These are phyloP conservation scores for Thelonectria olida DNA, from an alignment of 2,329 filamentous ascomycete species.

Conservation along the genomic window DNA sequence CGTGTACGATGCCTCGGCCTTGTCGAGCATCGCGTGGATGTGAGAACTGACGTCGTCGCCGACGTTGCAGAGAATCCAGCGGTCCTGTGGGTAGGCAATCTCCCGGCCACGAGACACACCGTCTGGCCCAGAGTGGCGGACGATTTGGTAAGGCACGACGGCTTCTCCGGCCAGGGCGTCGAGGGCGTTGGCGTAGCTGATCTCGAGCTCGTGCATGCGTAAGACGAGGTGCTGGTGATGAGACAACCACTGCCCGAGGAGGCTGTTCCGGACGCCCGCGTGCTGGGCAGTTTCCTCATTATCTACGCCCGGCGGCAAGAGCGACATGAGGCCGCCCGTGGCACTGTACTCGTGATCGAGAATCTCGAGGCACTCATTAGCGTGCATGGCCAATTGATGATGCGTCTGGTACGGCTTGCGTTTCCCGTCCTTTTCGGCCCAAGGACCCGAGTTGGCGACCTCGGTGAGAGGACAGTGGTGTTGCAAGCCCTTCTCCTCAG, in stretches of 20 bases:
- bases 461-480: constrained; percentile 58
- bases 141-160: constrained; percentile 59
- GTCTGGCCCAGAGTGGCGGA: constrained; percentile 62
- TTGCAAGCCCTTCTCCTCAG: constrained; percentile 51
- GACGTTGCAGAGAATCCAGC: constrained; percentile 63
- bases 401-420: constrained; percentile 56
- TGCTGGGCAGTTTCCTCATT: constrained; percentile 47
- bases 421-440: constrained; percentile 24
- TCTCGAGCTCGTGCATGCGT: constrained; percentile 67
- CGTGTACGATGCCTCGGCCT: constrained; percentile 52
- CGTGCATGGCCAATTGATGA: constrained; percentile 62
- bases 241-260: constrained; percentile 67
- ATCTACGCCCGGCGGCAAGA: constrained; percentile 55
- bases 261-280: constrained; percentile 56
- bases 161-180: constrained; percentile 62
- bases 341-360: constrained; percentile 67
- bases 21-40: constrained; percentile 59
- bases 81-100: constrained; percentile 64
- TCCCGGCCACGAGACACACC: constrained; percentile 59
- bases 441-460: constrained; percentile 30
- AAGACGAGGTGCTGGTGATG: constrained; percentile 62
- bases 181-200: constrained; percentile 59
- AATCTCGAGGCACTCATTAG: constrained; percentile 67
- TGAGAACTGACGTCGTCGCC: constrained; percentile 60
- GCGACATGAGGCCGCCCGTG: constrained; percentile 64